Conservation (phyloP, 495 filamentous ascomycete species). For the Aspergillus campestris region DNA sequence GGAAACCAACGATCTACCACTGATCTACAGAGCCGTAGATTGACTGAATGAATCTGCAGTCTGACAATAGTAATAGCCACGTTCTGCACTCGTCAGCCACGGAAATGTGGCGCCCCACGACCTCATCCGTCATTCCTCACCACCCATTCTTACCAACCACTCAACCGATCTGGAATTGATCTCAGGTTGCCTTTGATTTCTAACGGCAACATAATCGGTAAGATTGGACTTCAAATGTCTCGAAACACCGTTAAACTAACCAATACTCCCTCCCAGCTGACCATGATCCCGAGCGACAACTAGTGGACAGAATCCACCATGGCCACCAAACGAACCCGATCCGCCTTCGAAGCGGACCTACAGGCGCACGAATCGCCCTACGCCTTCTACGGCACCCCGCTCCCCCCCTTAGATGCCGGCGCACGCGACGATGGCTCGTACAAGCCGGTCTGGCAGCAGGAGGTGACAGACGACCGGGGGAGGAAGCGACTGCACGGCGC, state of each 20-base stretch:
- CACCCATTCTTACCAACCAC: too few species aligned
- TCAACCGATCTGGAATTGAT: too few species aligned
- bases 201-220: neutral
- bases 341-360: conserved; percentile 68
- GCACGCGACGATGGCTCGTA: conserved; percentile 89
- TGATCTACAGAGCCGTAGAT: conserved; percentile 1
- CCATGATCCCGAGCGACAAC: too few species aligned
- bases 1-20: conserved; percentile 15
- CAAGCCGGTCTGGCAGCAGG: conserved; percentile 93
- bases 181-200: neutral
- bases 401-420: conserved; percentile 71
- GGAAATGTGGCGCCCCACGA: too few species aligned
- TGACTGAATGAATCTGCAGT: too few species aligned
- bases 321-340: conserved; percentile 74
- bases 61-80: too few species aligned
- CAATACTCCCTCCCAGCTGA: too few species aligned
- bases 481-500: conserved; percentile 89
- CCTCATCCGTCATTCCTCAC: too few species aligned
- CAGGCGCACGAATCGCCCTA: conserved; percentile 68
- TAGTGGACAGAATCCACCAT: conserved; percentile 31
- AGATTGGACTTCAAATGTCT: too few species aligned
- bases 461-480: conserved; percentile 88
- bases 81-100: too few species aligned
- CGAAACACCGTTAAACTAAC: too few species aligned
- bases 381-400: conserved; percentile 75